phyloP scores from a whole-genome alignment of 768 basidiomycete species.

The Trametes punicea region DNA sequence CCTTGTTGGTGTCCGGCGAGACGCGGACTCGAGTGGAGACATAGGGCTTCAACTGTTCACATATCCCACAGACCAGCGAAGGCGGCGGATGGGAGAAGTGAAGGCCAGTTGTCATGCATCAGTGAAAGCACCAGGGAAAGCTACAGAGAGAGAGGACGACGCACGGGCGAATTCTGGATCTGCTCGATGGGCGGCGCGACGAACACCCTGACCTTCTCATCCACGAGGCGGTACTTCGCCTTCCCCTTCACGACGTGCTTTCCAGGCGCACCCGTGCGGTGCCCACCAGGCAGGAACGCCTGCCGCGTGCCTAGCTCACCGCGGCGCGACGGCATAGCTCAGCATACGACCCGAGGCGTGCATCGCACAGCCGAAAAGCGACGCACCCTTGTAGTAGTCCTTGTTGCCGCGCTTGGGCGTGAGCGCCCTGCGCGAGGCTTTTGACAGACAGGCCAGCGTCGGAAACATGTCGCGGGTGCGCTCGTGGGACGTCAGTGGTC shows the following conservation, averaged over 20 bases:
- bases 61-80: not conserved
- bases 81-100: not conserved
- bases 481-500: not conserved
- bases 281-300: slow-evolving; percentile 77
- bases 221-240: slow-evolving; percentile 76
- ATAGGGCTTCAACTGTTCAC: slow-evolving; percentile 66
- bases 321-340: not conserved
- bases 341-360: not conserved
- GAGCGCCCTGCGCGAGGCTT: slow-evolving; percentile 80
- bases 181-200: slow-evolving; percentile 74
- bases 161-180: slow-evolving; percentile 54
- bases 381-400: slow-evolving; percentile 92
- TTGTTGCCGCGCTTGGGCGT: slow-evolving; percentile 90
- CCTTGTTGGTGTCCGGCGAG: slow-evolving; percentile 4
- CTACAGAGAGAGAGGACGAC: slow-evolving; percentile 24
- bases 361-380: not conserved
- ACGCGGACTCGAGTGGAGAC: slow-evolving; percentile 33
- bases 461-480: slow-evolving; percentile 52
- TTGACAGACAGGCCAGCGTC: slow-evolving; percentile 59
- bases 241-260: slow-evolving; percentile 75
- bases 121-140: no score
- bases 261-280: slow-evolving; percentile 86
- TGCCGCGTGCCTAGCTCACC: slow-evolving; percentile 69
- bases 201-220: slow-evolving; percentile 80
- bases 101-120: no score